Base-by-base conservation (phyloP, 495 filamentous ascomycete genomes). In the Aspergillus ostianus region DNA sequence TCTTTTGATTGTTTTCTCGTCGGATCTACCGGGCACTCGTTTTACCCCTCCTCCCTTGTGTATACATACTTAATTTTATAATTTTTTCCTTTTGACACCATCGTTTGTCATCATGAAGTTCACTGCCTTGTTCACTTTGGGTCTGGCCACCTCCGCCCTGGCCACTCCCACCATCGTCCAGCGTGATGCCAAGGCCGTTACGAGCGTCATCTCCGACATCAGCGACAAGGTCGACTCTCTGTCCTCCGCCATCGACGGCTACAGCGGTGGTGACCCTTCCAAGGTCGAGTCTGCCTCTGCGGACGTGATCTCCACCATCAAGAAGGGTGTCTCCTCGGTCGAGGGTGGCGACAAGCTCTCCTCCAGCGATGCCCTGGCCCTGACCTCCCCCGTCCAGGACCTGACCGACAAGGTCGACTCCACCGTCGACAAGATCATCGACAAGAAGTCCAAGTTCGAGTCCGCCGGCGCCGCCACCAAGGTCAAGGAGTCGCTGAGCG, bases 91-190 rank as follows among this genome's bases (percentile, higher is more conserved):
- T 51, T 56, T 45, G 50, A 55, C 29, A 60, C 29, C 55, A 55
- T 47, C 56, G 27, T 29, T 53, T 47, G 56, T 56, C 67, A 76
- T 64, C 10, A 80, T 80, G 77, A 80, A 76, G 72, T 62, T 69
- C 61, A 70, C 73, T 30, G 53, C 67, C 29, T 50, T 55, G n/a
- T 56, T 73, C 60, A 71, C 74, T 45, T 53, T 73, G 47, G 67
- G 63, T 59, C 67, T 66, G 48, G 67, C 60, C 59, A 64, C 63
- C 65, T 52, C 32, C 47, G 65, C 63, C 59, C n/a, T 62, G 48
- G 72, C 67, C 61, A 70, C 64, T 41, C 68, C 67, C 36, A 41
- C 66, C 51, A 52, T 66, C 29, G 66, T 67, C 21, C 52, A 68
- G 66, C 67, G 77, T 47, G 76, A 76, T 47, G 49, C 68, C 46